Percentiles rank a stretch among this genome's conserved stretches.
Conservation (phyloP, 257 asterid species). For the Anisodus tanguticus region DNA sequence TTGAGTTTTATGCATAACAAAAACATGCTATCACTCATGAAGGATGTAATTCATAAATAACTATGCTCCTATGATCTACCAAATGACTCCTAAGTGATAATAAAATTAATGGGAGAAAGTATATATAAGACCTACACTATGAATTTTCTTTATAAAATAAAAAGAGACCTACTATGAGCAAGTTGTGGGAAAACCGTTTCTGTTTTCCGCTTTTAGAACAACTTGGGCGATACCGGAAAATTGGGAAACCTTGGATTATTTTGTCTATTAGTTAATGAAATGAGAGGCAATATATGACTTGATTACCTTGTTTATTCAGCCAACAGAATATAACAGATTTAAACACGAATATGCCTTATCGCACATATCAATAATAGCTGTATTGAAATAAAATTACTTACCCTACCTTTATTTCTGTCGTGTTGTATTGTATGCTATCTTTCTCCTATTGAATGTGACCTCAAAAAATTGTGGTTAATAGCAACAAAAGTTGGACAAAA, state of each 20-base stretch:
- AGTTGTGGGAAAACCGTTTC: neutral
- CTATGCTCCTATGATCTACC: too few species aligned
- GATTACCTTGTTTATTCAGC: neutral
- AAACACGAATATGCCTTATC: neutral
- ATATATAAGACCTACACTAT: neutral
- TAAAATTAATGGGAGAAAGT: neutral
- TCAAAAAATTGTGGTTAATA: neutral
- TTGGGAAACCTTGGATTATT: neutral
- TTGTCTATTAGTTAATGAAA: neutral
- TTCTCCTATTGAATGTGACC: conserved; percentile 4
- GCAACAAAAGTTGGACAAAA: neutral
- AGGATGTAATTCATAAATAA: too few species aligned
- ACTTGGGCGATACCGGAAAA: too few species aligned
- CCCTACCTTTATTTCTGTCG: neutral
- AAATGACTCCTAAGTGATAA: neutral
- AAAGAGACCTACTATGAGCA: neutral
- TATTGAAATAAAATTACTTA: neutral
- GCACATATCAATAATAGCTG: neutral
- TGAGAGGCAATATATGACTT: neutral
- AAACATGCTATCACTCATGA: too few species aligned
- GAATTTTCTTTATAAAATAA: too few species aligned
- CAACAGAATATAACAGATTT: neutral
- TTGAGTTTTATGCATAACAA: too few species aligned
- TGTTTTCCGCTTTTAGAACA: neutral
- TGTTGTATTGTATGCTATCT: neutral